Evolutionary conservation across 495 filamentous ascomycete species (phyloP), one percentile per base, ranked within the genome.

Genomic region (Hypoxylon lienhwacheense): DNA sequence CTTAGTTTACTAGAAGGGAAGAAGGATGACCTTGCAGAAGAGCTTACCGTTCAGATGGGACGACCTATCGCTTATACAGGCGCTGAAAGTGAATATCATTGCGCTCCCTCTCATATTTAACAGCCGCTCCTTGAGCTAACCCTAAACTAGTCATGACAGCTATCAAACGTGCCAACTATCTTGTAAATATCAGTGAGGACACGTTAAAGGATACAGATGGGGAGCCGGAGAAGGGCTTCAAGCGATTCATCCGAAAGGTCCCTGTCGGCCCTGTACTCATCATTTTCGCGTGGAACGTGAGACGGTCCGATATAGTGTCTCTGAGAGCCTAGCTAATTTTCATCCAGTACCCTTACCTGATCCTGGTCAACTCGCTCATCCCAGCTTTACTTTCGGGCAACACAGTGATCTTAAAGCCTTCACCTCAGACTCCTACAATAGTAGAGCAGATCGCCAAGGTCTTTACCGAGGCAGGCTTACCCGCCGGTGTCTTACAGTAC

Each of bases 271-370:
- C 89, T 4, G 86, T 89, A 20, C 74, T 96, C 44, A 79, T 95
- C 59, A 81, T 97, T 47, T 96, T 97, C 72, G 88, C 91, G 8
- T 97, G 91, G 91, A 97, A 97, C 68, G 90, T 91, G 71, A 70
- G 87, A 78, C 14, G 43, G 29, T 33, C 33, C 33, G 20, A 15
- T 22, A 34, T 8, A 31, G 5, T 21, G 4, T 36, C 14, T 33
- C 14, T 42, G n/a, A 17, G 41, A 53, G 43, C 14, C 0, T 10
- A 20, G 3, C 57, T 50, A 10, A 55, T 44, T 31, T 5, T 31
- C 34, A 25, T 8, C 15, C 63, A 95, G 90, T 97, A 97, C 65
- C 91, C 91, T 8, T 97, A 95, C 63, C 75, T 97, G 35, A 92
- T 91, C 59, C 78, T 95, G 4, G 84, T 96, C 61, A 97, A 97